Base-by-base conservation (phyloP, 495 filamentous ascomycete genomes). In the Hyaloscypha bicolor region DNA sequence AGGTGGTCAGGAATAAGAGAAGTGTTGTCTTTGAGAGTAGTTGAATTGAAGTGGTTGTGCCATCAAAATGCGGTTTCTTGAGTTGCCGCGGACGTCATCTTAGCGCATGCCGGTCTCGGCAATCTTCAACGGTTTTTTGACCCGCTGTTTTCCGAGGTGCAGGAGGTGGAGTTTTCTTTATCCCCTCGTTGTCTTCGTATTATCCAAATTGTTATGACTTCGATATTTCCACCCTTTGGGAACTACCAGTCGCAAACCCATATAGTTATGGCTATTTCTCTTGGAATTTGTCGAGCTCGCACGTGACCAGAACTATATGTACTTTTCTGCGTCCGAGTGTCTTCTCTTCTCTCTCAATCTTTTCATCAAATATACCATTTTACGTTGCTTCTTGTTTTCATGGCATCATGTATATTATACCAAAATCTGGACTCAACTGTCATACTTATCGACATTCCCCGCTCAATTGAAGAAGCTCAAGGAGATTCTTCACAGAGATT, bases 401-500 rank as follows among this genome's bases (percentile, higher is more conserved):
- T 72, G 69, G 33, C 59, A 14, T 71, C 72, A 52, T 65, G 62
- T 35, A 65, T 75, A 6, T 35, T 75, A 9, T 75, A 69, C 42
- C 48, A 69, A 51, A 69, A 71, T 55, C 6, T 21, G 19, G 53
- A 61, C 3, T 30, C 52, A 12, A 51, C 58, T 2, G 21, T 73
- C 9, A 60, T 64, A 22, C 14, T 75, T 12, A 33, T 73, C 25
- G 73, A 75, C 35, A 71, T 75, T 39, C 73, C 73, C 22, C 64
- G 57, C 31, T 75, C 73, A 6, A 70, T 73, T n/a, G 71, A 73
- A 55, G 9, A 42, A 16, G 68, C 69, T 55, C 73, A 75, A 71
- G 71, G 63, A 16, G 19, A 14, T 6, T 2, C 25, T 6, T 39
- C 31, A 14, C 25, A n/a, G 29, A 56, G 19, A 37, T 21, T 60